Evolutionary conservation across 1,284 basidiomycete species (phyloP).

Genomic region (Sporisorium sorghi): DNA sequence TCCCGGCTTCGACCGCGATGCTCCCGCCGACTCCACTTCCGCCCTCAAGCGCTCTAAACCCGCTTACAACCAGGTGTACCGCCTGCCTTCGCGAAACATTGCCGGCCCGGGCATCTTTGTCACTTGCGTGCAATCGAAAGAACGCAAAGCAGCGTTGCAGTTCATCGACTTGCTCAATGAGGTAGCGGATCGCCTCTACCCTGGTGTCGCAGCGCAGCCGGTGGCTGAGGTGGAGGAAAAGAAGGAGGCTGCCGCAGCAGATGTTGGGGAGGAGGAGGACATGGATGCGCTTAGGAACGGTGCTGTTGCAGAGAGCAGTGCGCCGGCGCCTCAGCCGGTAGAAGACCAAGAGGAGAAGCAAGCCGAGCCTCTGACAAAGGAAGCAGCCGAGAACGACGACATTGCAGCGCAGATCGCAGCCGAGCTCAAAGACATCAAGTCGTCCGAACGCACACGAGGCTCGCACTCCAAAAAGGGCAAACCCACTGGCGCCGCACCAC

Average conservation of each 20-base stretch:
- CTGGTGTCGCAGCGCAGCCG: slow-evolving; percentile 37
- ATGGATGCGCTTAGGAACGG: slow-evolving; percentile 58
- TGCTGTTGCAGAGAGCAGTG: not conserved
- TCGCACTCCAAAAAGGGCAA: not conserved
- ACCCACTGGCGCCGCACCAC: not conserved
- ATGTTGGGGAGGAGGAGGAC: slow-evolving; percentile 47
- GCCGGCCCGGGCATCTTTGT: slow-evolving; percentile 61
- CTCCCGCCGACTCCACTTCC: slow-evolving; percentile 3
- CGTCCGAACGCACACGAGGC: slow-evolving; percentile 22
- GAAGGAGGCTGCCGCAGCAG: not conserved
- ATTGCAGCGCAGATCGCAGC: slow-evolving; percentile 63
- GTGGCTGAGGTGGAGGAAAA: slow-evolving; percentile 5
- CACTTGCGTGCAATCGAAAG: slow-evolving; percentile 57
- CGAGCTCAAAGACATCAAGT: slow-evolving; percentile 53
- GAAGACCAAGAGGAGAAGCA: not conserved
- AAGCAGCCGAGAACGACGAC: slow-evolving; percentile 36
- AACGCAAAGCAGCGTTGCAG: slow-evolving; percentile 63
- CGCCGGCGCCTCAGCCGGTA: not conserved
- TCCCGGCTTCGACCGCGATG: slow-evolving; percentile 40
- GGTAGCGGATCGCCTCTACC: slow-evolving; percentile 53
- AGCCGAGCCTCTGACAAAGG: not conserved
- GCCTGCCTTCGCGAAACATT: slow-evolving; percentile 36
- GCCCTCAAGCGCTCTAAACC: slow-evolving; percentile 25
- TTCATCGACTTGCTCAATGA: slow-evolving; percentile 62
- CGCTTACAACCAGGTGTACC: slow-evolving; percentile 39